Conservation (phyloP, 1,284 basidiomycete genomes). For the Porodaedalea pini region DNA sequence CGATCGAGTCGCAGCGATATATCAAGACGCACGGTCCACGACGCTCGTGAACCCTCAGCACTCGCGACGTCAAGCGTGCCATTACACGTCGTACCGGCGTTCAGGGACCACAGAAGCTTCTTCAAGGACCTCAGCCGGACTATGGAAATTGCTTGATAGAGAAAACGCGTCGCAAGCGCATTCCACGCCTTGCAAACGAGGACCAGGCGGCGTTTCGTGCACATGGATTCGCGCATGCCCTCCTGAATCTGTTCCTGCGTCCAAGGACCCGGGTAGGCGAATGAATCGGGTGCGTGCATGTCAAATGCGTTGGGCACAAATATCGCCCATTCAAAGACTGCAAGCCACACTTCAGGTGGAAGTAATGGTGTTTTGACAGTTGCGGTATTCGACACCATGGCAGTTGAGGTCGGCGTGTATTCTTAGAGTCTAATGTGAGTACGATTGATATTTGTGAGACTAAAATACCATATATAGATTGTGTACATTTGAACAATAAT, state of each 20-base stretch:
- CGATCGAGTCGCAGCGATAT: not conserved
- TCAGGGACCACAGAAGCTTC: not conserved
- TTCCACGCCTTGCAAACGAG: slow-evolving; percentile 40
- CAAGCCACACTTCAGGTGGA: slow-evolving; percentile 38
- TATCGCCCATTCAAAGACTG: slow-evolving; percentile 33
- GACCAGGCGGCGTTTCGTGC: slow-evolving; percentile 35
- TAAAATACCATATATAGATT: not conserved
- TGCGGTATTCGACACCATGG: too few relatives aligned
- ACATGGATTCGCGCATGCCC: slow-evolving; percentile 24
- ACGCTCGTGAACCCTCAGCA: not conserved
- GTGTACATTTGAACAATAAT: too few relatives aligned
- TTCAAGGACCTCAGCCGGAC: not conserved
- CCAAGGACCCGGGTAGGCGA: slow-evolving; percentile 19
- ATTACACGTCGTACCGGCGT: not conserved
- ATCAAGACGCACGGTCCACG: slow-evolving; percentile 1
- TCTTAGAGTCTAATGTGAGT: too few relatives aligned
- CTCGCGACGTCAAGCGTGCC: not conserved
- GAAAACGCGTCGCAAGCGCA: slow-evolving; percentile 29
- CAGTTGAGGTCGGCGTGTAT: not conserved
- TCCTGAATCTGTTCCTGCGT: slow-evolving; percentile 9
- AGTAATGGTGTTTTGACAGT: slow-evolving; percentile 21
- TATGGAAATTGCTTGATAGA: slow-evolving; percentile 26
- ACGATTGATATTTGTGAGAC: too few relatives aligned
- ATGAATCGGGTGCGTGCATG: slow-evolving; percentile 27
- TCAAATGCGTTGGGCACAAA: slow-evolving; percentile 29